Base-by-base conservation (phyloP, 179 eudicot species). In the Actinidia polygama region DNA sequence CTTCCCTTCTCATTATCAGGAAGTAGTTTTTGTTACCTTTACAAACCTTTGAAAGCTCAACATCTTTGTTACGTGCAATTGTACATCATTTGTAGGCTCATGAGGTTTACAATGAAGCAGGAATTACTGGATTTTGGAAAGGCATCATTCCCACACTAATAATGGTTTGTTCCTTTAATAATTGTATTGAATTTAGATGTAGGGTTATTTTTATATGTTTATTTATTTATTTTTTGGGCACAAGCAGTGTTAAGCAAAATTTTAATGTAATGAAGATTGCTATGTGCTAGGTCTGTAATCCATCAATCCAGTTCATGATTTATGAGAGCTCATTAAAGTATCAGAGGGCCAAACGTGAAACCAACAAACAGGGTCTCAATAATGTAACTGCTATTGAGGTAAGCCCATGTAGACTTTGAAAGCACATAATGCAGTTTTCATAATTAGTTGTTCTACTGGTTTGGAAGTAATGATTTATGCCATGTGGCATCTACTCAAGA, bases 251-350 rank as follows among this genome's bases (percentile, higher is more conserved):
- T 64, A 80, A 40, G 57, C 68, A 78, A 63, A 63, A 68, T 47
- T 75, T 30, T 79, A 58, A 68, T 59, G 51, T 54, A n/a, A 12
- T 26, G 58, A 62, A 23, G 64, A 54, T 54, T 57, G 51, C 16
- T 59, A 61, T 82, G 51, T 80, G 49, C 62, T 88, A 95, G 99
- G 99, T 96, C 18, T 95, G 96, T 87, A 96, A 96, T 89, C 99
- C 99, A 23, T 94, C 99, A 46, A 96, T 96, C 63, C 98, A 96
- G 80, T 96, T 96, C 87, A 94, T 94, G 99, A 93, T 96, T 77
- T 94, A 94, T 79, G 99, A 96, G 89, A 94, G 87, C 19, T 91
- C 93, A 15, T 80, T 92, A 74, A 94, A 83, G 83, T 88, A 85
- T 83, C 88, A 94, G 57, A 92, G 80, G 85, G 90, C 89, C 72